These are phyloP conservation scores for Coelastrella sp. DNA, from an alignment of 139 green algal species.

Conservation along the genomic window DNA sequence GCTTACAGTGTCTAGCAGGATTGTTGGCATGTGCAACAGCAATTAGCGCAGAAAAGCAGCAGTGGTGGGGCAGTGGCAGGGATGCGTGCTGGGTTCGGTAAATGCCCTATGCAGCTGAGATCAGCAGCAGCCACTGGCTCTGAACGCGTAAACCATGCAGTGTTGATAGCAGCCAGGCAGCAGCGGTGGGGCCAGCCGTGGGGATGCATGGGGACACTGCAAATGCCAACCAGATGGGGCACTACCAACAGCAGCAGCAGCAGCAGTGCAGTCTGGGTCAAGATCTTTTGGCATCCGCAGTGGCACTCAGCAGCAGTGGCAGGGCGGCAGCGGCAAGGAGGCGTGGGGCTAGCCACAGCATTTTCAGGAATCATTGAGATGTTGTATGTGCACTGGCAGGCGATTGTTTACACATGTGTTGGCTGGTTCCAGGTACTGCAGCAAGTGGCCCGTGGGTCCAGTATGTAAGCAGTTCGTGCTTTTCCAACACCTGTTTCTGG, in stretches of 20 bases:
- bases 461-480: no score
- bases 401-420: no score
- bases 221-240: background rate
- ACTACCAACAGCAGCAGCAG: background rate
- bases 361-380: background rate
- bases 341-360: background rate
- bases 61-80: no score
- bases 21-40: no score
- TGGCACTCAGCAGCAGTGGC: constrained; percentile 5
- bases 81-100: no score
- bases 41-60: no score
- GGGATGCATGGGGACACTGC: background rate
- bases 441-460: no score
- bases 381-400: background rate
- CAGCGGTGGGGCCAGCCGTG: no score
- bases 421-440: no score
- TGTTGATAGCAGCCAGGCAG: background rate
- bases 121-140: background rate
- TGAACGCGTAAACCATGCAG: background rate
- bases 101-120: no score
- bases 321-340: background rate
- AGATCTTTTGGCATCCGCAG: background rate
- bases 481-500: no score
- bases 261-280: background rate
- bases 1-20: no score